phyloP scores from a whole-genome alignment of 306 rosid genomes.

The Prunus davidiana region DNA sequence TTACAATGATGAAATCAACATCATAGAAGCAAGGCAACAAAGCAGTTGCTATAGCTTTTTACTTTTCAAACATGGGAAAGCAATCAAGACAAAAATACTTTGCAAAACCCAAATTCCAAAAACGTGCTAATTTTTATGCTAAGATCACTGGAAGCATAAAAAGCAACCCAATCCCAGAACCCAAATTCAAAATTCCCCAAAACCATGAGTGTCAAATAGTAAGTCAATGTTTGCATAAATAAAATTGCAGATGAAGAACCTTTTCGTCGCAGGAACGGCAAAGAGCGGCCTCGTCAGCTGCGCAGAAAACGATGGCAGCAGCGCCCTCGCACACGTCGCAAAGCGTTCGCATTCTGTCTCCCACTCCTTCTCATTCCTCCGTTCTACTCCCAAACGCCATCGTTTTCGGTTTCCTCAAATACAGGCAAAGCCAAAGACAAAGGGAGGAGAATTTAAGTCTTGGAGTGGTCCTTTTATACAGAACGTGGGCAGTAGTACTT shows the following conservation, averaged over 20 bases:
- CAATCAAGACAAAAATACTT: background rate
- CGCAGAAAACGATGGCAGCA: slow-evolving; percentile 48
- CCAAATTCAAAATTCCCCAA: background rate
- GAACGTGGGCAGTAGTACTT: background rate
- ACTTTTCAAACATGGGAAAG: background rate
- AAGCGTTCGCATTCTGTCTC: slow-evolving; percentile 42
- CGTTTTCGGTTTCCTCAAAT: background rate
- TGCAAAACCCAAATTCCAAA: background rate
- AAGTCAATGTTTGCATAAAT: background rate
- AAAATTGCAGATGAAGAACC: slow-evolving; percentile 10
- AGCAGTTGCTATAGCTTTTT: background rate
- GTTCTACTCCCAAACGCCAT: slow-evolving; percentile 16
- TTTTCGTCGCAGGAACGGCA: slow-evolving; percentile 48
- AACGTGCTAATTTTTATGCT: background rate
- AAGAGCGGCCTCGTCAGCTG: slow-evolving; percentile 52
- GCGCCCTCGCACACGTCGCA: slow-evolving; percentile 48
- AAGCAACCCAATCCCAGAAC: background rate
- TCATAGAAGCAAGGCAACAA: background rate
- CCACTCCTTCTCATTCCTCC: slow-evolving; percentile 16
- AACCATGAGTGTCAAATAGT: background rate
- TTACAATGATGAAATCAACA: background rate
- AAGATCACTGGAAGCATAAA: background rate
- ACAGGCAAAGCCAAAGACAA: background rate
- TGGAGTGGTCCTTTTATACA: background rate
- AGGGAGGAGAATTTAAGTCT: background rate